Conservation (phyloP, 2,329 filamentous ascomycete genomes). For the Aspergillus felis region DNA sequence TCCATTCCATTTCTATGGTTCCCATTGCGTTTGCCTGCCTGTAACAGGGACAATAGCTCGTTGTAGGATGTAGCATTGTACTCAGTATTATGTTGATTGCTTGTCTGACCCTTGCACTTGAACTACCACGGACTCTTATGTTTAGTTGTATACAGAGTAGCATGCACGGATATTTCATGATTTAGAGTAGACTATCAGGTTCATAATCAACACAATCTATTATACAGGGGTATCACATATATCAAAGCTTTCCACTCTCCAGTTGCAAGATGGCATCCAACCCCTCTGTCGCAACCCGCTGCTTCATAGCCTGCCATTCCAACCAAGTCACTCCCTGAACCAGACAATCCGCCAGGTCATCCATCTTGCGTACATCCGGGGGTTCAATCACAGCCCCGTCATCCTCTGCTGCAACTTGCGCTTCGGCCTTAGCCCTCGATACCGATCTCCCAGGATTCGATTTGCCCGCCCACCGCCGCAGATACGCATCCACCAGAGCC, state of each 20-base stretch:
- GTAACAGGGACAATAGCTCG: background rate
- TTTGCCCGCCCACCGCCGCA: slow-evolving; percentile 26
- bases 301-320: slow-evolving; percentile 59
- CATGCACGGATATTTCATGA: background rate
- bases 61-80: too few relatives aligned
- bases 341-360: slow-evolving; percentile 77
- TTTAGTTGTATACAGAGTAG: background rate
- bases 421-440: background rate
- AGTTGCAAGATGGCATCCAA: slow-evolving; percentile 11
- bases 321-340: slow-evolving; percentile 75
- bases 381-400: slow-evolving; percentile 12
- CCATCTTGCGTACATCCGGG: slow-evolving; percentile 55
- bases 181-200: background rate
- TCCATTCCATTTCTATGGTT: background rate
- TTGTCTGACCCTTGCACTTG: too few relatives aligned
- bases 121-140: too few relatives aligned
- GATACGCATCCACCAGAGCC: slow-evolving; percentile 24
- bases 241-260: background rate
- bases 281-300: slow-evolving; percentile 23
- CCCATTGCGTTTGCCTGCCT: background rate
- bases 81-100: too few relatives aligned
- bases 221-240: slow-evolving; percentile 5
- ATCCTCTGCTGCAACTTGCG: slow-evolving; percentile 2
- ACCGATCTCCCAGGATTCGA: too few relatives aligned
- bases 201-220: background rate